phyloP scores from a whole-genome alignment of 2,329 filamentous ascomycete genomes.

The Fusarium kyushuense region DNA sequence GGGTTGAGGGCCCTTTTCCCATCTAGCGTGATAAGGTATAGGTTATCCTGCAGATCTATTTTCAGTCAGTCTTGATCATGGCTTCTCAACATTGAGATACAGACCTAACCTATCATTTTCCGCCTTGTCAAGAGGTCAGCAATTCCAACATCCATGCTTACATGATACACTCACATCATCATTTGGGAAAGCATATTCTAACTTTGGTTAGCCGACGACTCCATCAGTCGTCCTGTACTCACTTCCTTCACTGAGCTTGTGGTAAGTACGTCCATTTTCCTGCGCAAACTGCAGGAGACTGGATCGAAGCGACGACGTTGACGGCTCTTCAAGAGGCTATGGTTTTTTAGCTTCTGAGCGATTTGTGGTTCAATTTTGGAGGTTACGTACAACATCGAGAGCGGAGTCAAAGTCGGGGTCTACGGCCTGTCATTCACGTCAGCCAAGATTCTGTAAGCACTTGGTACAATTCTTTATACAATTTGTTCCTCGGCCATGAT shows the following conservation, averaged over 20 bases:
- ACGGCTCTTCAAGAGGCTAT: constrained; percentile 27
- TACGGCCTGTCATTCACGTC: neutral
- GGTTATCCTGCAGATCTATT: constrained; percentile 19
- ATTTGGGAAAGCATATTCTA: constrained; percentile 35
- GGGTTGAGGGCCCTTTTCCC: constrained; percentile 30
- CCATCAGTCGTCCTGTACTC: rapidly evolving
- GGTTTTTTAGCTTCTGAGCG: neutral
- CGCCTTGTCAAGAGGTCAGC: neutral
- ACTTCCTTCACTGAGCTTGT: constrained; percentile 33
- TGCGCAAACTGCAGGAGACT: constrained; percentile 26
- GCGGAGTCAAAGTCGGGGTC: constrained; percentile 28
- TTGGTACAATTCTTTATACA: neutral
- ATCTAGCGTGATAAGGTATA: constrained; percentile 22
- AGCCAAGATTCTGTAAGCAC: rapidly evolving
- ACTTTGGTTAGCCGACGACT: rapidly evolving
- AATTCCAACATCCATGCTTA: rapidly evolving
- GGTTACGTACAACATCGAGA: constrained; percentile 13
- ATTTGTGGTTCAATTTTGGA: rapidly evolving
- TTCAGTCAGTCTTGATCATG: rapidly evolving
- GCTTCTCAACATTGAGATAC: rapidly evolving
- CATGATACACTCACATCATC: constrained; percentile 20
- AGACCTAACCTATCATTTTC: constrained; percentile 29
- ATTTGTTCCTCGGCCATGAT: constrained; percentile 23
- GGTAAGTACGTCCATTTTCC: constrained; percentile 33
- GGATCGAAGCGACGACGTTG: constrained; percentile 22